Evolutionary conservation across 2,329 filamentous ascomycete genomes (phyloP).

Genomic region (Pyrenophora tritici-repentis): DNA sequence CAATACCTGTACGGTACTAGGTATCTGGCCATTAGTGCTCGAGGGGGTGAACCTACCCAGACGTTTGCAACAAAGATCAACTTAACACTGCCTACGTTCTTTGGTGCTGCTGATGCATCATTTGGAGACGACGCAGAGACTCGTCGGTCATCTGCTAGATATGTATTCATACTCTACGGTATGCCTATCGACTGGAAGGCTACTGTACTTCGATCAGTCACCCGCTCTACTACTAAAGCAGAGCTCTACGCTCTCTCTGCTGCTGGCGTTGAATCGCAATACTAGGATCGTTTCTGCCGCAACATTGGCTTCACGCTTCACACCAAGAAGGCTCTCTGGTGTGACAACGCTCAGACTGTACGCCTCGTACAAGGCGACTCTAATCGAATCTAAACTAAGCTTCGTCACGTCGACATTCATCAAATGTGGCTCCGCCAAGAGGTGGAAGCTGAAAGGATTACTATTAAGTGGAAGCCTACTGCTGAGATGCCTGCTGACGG

Average conservation of each 20-base stretch:
- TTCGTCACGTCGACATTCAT: background rate
- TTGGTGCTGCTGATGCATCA: background rate
- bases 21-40: no score
- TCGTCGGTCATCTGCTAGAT: background rate
- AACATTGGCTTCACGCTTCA: background rate
- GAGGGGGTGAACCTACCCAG: no score
- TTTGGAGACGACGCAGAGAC: background rate
- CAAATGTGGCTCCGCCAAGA: background rate
- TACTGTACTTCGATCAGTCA: background rate
- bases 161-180: background rate
- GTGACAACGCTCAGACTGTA: conserved; percentile 4
- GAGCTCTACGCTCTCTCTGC: background rate
- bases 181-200: background rate
- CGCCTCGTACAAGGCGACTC: background rate
- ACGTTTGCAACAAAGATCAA: no score
- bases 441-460: background rate
- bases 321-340: background rate
- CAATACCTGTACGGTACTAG: no score
- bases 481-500: background rate
- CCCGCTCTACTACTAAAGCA: background rate
- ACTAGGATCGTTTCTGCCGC: background rate
- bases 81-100: background rate
- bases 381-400: background rate
- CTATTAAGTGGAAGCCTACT: background rate
- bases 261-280: conserved; percentile 1